These are phyloP conservation scores for Pholiota molesta DNA, from an alignment of 768 basidiomycete species.

Conservation along the genomic window DNA sequence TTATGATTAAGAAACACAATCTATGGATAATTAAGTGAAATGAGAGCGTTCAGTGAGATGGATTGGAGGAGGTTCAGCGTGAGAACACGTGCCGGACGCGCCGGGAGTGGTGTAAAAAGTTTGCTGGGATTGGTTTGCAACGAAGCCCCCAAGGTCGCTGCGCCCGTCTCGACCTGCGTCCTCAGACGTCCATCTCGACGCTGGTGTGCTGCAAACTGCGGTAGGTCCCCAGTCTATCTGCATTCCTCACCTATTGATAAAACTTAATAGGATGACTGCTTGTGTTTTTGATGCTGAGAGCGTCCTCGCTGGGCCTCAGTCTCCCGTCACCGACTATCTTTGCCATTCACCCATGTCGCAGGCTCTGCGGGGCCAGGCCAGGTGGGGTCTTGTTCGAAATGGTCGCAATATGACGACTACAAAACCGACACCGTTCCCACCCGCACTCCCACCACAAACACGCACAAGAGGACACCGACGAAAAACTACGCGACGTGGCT, in stretches of 20 bases:
- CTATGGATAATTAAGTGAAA: background rate
- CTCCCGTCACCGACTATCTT: conserved; percentile 40
- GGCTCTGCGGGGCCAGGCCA: conserved; percentile 28
- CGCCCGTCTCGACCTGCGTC: conserved; percentile 24
- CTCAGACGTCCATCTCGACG: conserved; percentile 31
- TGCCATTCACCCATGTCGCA: conserved; percentile 35
- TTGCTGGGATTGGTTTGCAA: conserved; percentile 14
- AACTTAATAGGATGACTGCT: conserved; percentile 67
- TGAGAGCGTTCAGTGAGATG: background rate
- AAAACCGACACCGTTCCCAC: background rate
- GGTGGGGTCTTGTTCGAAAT: conserved; percentile 13
- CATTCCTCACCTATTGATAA: conserved; percentile 7
- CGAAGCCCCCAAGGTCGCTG: conserved; percentile 1
- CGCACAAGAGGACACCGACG: conserved; percentile 1
- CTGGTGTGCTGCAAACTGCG: conserved; percentile 31
- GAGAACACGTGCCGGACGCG: conserved; percentile 18
- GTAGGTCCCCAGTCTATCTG: conserved; percentile 7
- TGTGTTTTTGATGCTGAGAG: conserved; percentile 80
- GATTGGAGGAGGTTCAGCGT: conserved; percentile 7
- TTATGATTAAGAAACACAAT: conserved; percentile 16
- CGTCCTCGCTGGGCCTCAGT: conserved; percentile 75
- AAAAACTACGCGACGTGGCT: conserved; percentile 7
- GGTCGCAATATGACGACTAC: conserved; percentile 7
- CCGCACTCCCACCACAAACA: background rate
- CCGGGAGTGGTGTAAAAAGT: conserved; percentile 19